Percentiles rank a stretch among this genome's conserved stretches.
Conservation (phyloP, 2,329 filamentous ascomycete genomes). For the Xenoacremonium recifei region DNA sequence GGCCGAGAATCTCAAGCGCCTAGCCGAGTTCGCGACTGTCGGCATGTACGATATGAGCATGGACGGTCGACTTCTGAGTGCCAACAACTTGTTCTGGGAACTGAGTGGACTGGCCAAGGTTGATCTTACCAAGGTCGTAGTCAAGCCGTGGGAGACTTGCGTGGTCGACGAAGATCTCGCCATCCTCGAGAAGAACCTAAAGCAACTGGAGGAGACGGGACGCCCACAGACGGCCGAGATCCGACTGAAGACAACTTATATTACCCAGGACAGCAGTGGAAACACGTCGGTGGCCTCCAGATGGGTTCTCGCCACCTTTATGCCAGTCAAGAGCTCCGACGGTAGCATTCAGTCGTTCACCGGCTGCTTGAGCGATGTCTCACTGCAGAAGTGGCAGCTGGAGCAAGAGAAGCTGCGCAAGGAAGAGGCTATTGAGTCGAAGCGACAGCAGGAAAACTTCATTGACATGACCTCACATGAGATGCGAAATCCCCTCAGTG, state of each 20-base stretch:
- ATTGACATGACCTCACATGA: slow-evolving; percentile 75
- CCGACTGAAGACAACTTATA: slow-evolving; percentile 47
- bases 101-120: slow-evolving; percentile 48
- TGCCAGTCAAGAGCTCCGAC: slow-evolving; percentile 47
- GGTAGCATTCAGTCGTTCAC: slow-evolving; percentile 45
- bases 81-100: slow-evolving; percentile 54
- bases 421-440: slow-evolving; percentile 57
- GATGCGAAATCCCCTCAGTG: slow-evolving; percentile 71
- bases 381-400: slow-evolving; percentile 49
- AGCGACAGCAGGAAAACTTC: slow-evolving; percentile 74
- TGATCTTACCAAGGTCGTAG: slow-evolving; percentile 33
- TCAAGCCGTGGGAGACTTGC: slow-evolving; percentile 45
- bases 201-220: slow-evolving; percentile 38
- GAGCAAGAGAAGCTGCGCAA: slow-evolving; percentile 48
- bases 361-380: slow-evolving; percentile 50
- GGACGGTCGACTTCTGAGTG: slow-evolving; percentile 48
- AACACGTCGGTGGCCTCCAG: slow-evolving; percentile 43
- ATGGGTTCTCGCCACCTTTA: slow-evolving; percentile 49
- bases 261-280: slow-evolving; percentile 43
- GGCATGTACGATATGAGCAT: slow-evolving; percentile 55
- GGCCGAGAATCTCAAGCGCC: slow-evolving; percentile 51
- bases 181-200: slow-evolving; percentile 38
- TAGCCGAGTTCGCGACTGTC: slow-evolving; percentile 53
- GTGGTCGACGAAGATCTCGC: slow-evolving; percentile 45
- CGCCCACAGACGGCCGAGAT: slow-evolving; percentile 47